phyloP scores from a whole-genome alignment of 805 yeast genomes.

The Priceomyces melissophilus region DNA sequence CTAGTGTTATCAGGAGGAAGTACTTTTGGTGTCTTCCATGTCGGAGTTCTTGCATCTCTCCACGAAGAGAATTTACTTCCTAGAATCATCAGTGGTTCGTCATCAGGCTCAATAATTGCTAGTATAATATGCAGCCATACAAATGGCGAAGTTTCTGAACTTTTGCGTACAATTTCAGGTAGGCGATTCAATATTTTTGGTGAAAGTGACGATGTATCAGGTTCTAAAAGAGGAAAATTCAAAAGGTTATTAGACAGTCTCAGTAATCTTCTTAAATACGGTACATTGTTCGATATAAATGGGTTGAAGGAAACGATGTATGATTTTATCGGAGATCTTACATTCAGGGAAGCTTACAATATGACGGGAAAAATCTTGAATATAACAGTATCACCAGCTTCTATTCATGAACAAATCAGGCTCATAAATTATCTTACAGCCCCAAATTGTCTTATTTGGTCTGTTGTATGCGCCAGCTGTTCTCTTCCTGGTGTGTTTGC shows the following conservation, averaged over 20 bases:
- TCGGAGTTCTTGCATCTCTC: conserved; percentile 83
- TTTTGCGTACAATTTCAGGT: conserved; percentile 61
- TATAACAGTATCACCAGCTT: conserved; percentile 89
- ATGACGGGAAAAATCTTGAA: conserved; percentile 91
- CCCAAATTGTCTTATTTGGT: conserved; percentile 79
- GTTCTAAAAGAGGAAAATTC: conserved; percentile 38
- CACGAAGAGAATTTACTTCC: conserved; percentile 76
- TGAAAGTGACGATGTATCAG: conserved; percentile 46
- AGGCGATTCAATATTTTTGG: conserved; percentile 52
- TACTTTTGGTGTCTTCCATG: conserved; percentile 87
- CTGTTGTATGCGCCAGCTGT: conserved; percentile 91
- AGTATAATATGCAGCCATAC: conserved; percentile 79
- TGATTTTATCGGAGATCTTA: conserved; percentile 78
- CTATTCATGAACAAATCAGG: conserved; percentile 87
- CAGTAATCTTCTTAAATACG: conserved; percentile 67
- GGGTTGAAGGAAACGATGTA: conserved; percentile 72
- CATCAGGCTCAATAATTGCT: conserved; percentile 95
- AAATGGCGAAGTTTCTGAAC: conserved; percentile 59
- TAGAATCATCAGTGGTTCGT: conserved; percentile 84
- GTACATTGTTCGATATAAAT: conserved; percentile 82
- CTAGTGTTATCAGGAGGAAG: conserved; percentile 95
- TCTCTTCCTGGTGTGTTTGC: conserved; percentile 91
- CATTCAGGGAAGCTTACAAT: conserved; percentile 92
- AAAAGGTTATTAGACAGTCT: conserved; percentile 40
- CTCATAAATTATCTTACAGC: conserved; percentile 76